phyloP scores from a whole-genome alignment of 2,329 filamentous ascomycete genomes.

The Xylaria sp. region DNA sequence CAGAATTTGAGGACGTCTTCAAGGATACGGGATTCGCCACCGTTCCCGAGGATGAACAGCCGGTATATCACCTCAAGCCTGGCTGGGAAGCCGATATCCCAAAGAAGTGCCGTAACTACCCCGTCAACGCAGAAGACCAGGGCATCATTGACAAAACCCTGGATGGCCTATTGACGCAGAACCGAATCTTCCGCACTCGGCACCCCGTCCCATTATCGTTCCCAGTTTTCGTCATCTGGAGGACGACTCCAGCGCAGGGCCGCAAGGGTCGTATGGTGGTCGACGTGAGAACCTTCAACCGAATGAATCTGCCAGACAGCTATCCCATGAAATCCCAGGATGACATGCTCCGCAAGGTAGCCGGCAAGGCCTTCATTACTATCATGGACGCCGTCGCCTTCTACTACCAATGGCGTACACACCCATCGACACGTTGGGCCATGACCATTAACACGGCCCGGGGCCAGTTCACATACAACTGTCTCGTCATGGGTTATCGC shows the following conservation, averaged over 20 bases:
- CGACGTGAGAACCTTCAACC: background rate
- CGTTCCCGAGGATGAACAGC: background rate
- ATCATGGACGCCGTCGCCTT: background rate
- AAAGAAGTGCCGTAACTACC: background rate
- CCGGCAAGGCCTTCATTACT: background rate
- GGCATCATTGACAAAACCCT: background rate
- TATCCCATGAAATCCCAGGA: background rate
- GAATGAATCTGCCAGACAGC: background rate
- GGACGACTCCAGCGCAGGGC: background rate
- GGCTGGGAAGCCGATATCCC: background rate
- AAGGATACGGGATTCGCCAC: background rate
- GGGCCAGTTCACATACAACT: background rate
- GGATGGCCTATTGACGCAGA: background rate
- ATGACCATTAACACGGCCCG: background rate
- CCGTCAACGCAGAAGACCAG: background rate
- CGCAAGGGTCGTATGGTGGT: background rate
- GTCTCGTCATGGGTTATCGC: background rate
- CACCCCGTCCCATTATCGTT: background rate
- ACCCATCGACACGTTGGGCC: background rate
- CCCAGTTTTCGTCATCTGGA: slow-evolving; percentile 1
- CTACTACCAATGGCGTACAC: background rate
- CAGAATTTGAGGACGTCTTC: background rate
- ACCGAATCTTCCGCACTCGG: background rate
- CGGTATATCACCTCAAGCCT: background rate
- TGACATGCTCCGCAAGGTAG: background rate